Evolutionary conservation across 2,329 filamentous ascomycete genomes (phyloP).

Genomic region (Pseudofabraea citricarpa): DNA sequence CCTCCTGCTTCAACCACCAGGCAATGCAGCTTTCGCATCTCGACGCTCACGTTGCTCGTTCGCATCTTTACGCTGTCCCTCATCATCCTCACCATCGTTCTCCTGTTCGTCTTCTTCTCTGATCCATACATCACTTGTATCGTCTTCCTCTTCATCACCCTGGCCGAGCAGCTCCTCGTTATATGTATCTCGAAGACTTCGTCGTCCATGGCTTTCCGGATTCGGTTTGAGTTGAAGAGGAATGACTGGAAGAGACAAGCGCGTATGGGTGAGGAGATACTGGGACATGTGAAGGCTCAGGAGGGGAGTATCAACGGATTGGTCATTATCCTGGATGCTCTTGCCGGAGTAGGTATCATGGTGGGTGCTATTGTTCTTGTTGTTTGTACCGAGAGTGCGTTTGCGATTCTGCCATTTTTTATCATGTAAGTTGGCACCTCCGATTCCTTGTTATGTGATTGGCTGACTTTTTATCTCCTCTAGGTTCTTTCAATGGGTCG

Average conservation of each 20-base stretch:
- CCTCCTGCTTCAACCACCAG: background rate
- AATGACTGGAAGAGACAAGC: background rate
- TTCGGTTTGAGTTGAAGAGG: slow-evolving; percentile 1
- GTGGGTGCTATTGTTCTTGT: background rate
- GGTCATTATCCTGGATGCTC: background rate
- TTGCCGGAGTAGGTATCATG: background rate
- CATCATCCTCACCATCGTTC: background rate
- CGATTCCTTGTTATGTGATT: background rate
- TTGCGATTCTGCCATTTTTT: background rate
- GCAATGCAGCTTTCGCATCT: background rate
- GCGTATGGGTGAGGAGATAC: background rate
- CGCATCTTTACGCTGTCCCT: background rate
- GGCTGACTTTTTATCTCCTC: background rate
- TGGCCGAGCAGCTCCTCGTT: background rate
- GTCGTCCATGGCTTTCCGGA: background rate
- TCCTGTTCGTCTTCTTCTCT: background rate
- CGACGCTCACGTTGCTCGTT: background rate
- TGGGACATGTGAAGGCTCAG: background rate
- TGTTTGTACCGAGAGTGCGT: background rate
- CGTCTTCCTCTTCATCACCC: background rate
- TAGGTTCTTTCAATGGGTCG: background rate
- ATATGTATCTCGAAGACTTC: background rate
- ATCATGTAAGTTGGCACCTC: background rate
- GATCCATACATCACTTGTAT: background rate
- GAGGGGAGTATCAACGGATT: background rate